phyloP scores from a whole-genome alignment of 2,329 filamentous ascomycete species.

The Cephalotrichum gorgonifer region DNA sequence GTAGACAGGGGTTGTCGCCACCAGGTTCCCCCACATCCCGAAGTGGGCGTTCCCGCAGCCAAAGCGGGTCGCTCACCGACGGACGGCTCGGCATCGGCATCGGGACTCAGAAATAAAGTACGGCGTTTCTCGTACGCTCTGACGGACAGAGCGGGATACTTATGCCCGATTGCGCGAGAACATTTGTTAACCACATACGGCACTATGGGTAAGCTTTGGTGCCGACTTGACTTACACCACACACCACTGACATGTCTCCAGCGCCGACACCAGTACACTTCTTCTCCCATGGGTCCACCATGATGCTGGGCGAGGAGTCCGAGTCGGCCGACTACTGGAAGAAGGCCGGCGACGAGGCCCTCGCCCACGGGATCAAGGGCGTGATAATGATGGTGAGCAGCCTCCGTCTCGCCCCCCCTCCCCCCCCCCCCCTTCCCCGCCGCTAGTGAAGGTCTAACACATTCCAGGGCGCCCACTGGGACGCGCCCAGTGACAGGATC shows the following conservation, averaged over 20 bases:
- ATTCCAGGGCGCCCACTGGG: constrained; percentile 55
- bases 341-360: constrained; percentile 46
- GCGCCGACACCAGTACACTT: constrained; percentile 46
- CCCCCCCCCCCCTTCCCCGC: background rate
- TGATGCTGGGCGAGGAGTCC: constrained; percentile 60
- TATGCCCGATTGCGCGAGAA: background rate
- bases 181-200: background rate
- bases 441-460: constrained; percentile 2
- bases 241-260: background rate
- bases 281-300: constrained; percentile 62
- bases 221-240: background rate
- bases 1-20: background rate
- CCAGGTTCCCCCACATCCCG: constrained; percentile 1
- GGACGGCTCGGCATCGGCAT: background rate
- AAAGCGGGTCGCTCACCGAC: background rate
- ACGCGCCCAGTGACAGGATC: constrained; percentile 41
- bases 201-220: background rate
- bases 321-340: constrained; percentile 56
- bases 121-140: background rate
- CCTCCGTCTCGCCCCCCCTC: background rate
- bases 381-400: constrained; percentile 51
- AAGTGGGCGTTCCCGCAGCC: background rate
- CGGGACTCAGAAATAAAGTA: background rate
- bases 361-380: constrained; percentile 42
- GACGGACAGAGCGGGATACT: background rate